Conservation (phyloP, 495 filamentous ascomycete genomes). For the Aspergillus taichungensis region DNA sequence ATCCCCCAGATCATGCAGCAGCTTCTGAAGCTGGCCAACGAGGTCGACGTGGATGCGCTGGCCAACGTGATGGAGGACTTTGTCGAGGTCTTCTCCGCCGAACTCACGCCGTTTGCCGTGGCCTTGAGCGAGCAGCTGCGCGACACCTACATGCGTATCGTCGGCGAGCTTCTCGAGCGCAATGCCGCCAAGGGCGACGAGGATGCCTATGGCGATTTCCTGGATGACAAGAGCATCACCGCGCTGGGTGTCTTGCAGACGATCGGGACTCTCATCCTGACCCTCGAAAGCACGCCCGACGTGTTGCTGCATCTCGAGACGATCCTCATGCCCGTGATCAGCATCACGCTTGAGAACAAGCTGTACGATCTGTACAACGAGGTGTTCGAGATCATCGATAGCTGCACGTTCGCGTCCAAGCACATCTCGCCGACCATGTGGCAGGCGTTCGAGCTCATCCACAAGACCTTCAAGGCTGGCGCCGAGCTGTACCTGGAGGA, state of each 20-base stretch:
- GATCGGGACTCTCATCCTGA: slow-evolving; percentile 94
- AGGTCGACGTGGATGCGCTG: slow-evolving; percentile 87
- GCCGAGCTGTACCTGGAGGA: slow-evolving; percentile 98
- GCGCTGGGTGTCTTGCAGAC: slow-evolving; percentile 94
- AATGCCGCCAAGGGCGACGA: slow-evolving; percentile 67
- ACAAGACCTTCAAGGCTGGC: slow-evolving; percentile 91
- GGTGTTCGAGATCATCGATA: slow-evolving; percentile 97
- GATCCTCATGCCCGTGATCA: slow-evolving; percentile 93
- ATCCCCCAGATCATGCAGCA: slow-evolving; percentile 99
- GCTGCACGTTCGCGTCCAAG: slow-evolving; percentile 98
- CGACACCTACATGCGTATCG: slow-evolving; percentile 91
- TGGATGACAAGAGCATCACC: slow-evolving; percentile 98
- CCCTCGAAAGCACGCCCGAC: slow-evolving; percentile 91
- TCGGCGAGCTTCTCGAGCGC: slow-evolving; percentile 82
- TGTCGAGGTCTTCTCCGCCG: slow-evolving; percentile 92
- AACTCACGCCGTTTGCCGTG: slow-evolving; percentile 96
- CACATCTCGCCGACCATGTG: slow-evolving; percentile 94
- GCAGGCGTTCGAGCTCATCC: slow-evolving; percentile 93
- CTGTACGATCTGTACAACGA: slow-evolving; percentile 96
- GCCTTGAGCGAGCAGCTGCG: slow-evolving; percentile 92
- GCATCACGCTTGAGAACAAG: slow-evolving; percentile 93
- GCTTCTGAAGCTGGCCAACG: slow-evolving; percentile 88
- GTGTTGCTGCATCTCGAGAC: slow-evolving; percentile 90
- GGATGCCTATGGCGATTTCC: slow-evolving; percentile 73
- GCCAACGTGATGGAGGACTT: slow-evolving; percentile 99